A percentile compares a stretch with the other conserved stretches of the same genome.
These are phyloP conservation scores for Tuber melanosporum DNA, from an alignment of 495 filamentous ascomycete genomes.

Conservation along the genomic window DNA sequence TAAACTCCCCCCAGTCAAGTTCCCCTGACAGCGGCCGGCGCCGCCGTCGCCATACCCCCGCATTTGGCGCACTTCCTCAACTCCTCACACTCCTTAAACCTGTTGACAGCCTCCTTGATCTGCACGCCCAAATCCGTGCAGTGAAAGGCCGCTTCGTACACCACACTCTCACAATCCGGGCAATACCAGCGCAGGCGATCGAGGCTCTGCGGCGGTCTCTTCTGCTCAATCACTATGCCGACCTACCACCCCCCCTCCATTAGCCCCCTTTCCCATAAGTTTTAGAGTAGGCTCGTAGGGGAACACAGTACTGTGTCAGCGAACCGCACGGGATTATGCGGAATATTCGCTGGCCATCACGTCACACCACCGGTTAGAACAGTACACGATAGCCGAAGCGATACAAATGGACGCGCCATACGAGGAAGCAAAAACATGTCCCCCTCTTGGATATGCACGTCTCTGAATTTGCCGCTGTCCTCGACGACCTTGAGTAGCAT, in stretches of 20 bases:
- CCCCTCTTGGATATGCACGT: conserved; percentile 84
- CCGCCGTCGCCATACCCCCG: conserved; percentile 59
- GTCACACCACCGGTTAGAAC: not conserved
- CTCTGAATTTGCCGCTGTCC: conserved; percentile 59
- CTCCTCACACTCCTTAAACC: conserved; percentile 64
- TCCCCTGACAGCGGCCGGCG: conserved; percentile 43
- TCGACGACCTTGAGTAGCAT: conserved; percentile 93
- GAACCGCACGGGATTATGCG: conserved; percentile 68
- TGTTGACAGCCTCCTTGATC: conserved; percentile 87
- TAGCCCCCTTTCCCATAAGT: not conserved
- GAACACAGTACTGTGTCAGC: conserved; percentile 48
- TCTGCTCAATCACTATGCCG: conserved; percentile 86
- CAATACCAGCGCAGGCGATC: conserved; percentile 94
- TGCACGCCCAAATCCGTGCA: conserved; percentile 93
- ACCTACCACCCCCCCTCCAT: conserved; percentile 39
- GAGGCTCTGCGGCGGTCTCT: conserved; percentile 58
- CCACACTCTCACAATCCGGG: conserved; percentile 56
- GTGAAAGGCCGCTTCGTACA: conserved; percentile 80
- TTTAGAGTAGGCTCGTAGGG: not conserved
- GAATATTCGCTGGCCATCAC: conserved; percentile 58
- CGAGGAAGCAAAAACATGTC: conserved; percentile 87
- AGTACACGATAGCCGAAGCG: not conserved
- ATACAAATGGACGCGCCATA: conserved; percentile 7
- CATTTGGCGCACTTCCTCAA: conserved; percentile 68
- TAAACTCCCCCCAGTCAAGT: not conserved